These are phyloP conservation scores for Ophiosphaerella herpotricha DNA, from an alignment of 2,329 filamentous ascomycete species.

Conservation along the genomic window DNA sequence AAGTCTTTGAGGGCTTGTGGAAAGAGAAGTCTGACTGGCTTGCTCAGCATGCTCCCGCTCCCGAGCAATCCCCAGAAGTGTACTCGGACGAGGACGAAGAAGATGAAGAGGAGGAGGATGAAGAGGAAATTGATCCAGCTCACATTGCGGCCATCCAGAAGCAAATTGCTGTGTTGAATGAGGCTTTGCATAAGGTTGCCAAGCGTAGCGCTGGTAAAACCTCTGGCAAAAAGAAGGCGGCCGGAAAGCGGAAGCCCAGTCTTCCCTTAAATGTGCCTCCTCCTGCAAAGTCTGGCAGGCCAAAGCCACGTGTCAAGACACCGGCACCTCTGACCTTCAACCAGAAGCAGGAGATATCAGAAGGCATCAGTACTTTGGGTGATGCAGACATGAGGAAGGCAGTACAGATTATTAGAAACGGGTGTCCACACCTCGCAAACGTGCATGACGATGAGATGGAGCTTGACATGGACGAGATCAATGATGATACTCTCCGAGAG, in stretches of 20 bases:
- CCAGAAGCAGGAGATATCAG: constrained; percentile 91
- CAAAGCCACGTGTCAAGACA: constrained; percentile 59
- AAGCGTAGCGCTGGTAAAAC: constrained; percentile 63
- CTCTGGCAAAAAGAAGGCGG: constrained; percentile 52
- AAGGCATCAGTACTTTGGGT: constrained; percentile 80
- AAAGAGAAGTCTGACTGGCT: constrained; percentile 80
- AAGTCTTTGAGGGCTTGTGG: constrained; percentile 77
- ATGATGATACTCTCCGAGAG: constrained; percentile 59
- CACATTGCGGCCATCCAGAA: constrained; percentile 59
- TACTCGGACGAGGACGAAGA: constrained; percentile 67
- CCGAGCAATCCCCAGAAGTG: constrained; percentile 63
- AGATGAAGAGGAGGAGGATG: constrained; percentile 69
- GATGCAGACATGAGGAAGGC: constrained; percentile 78
- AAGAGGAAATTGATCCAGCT: constrained; percentile 55
- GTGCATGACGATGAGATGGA: constrained; percentile 65
- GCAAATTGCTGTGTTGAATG: constrained; percentile 70
- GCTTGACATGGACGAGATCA: constrained; percentile 66
- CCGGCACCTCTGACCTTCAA: constrained; percentile 71
- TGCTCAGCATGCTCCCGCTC: constrained; percentile 70
- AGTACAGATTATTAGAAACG: constrained; percentile 87
- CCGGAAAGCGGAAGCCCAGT: constrained; percentile 29
- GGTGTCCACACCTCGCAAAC: constrained; percentile 69
- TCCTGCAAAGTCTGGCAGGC: constrained; percentile 43
- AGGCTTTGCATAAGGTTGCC: constrained; percentile 53
- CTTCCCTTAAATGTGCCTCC: constrained; percentile 34